phyloP scores from a whole-genome alignment of 768 basidiomycete genomes.

The Agaricus subrufescens region DNA sequence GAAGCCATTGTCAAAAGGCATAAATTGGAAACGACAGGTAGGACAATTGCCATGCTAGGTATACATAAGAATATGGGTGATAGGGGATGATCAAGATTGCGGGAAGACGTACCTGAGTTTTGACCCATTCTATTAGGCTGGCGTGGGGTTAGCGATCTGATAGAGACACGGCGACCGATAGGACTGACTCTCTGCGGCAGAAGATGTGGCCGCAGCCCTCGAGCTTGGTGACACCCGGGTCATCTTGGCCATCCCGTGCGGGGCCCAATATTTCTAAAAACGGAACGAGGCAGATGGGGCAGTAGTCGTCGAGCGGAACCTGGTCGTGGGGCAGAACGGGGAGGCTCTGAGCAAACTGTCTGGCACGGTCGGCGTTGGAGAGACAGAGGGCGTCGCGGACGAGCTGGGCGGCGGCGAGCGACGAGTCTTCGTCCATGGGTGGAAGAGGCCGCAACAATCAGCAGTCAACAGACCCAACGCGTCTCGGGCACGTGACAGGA shows the following conservation, averaged over 20 bases:
- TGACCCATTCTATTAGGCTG: constrained; percentile 68
- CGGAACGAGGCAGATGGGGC: constrained; percentile 60
- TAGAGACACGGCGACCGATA: background rate
- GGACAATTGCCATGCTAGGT: constrained; percentile 70
- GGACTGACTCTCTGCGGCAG: constrained; percentile 55
- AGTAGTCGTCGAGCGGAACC: constrained; percentile 47
- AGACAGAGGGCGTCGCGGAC: constrained; percentile 17
- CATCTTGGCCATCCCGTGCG: background rate
- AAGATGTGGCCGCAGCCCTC: constrained; percentile 61
- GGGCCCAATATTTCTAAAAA: constrained; percentile 43
- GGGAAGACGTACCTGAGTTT: constrained; percentile 36
- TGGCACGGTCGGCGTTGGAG: constrained; percentile 26
- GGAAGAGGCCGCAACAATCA: background rate
- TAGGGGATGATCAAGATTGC: background rate
- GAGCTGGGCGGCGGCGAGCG: constrained; percentile 18
- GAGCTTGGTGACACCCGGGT: constrained; percentile 53
- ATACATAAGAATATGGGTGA: background rate
- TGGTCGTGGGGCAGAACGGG: constrained; percentile 35
- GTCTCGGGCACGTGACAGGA: background rate
- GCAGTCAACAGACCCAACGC: background rate
- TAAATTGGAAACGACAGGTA: constrained; percentile 56
- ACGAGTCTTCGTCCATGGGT: background rate
- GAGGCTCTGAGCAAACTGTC: constrained; percentile 35
- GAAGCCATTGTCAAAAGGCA: constrained; percentile 41
- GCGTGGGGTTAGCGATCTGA: constrained; percentile 1